Base-by-base conservation (phyloP, 805 yeast species). In the Saturnispora dispora region DNA sequence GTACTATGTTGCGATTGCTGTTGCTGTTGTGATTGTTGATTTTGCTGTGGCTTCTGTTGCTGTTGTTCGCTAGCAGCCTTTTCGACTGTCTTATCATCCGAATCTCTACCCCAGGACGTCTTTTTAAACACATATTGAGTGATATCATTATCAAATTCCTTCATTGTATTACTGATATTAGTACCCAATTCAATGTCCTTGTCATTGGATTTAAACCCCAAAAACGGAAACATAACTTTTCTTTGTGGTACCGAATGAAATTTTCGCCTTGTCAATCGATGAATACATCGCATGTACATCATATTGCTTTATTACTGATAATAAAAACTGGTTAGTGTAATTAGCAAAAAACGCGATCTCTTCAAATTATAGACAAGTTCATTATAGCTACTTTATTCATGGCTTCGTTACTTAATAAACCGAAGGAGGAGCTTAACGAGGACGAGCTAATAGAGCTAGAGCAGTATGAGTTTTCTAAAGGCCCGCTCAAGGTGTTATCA, bases 401-500 rank as follows among this genome's bases (percentile, higher is more conserved):
- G 67, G 57, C 65, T 6, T 91, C 85, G 48, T 72, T 85, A 41
- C 69, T 79, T 49, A 85, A 85, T 61, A 79, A 83, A 55, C 89
- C 95, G 27, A 80, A 85, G 57, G 75, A 86, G 5, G 96, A 90
- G 61, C 75, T 91, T 47, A 79, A 89, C 9, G 88, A 85, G 57
- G 76, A 76, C 20, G 97, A 93, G 63, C 77, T 88, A 30, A 83
- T 80, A 48, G 83, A 80, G 58, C 72, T 90, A 33, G 98, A 91
- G 65, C 96, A 90, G 63, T 88, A 82, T 63, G 97, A 91, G 65
- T 86, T 88, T 61, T 74, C 78, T 53, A 78, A 88, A 68, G 99
- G 99, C 0, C 99, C 99, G 13, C 77, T 93, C 75, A 81, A 91
- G 3, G 74, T 93, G 27, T 76, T 93, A n/a, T 88, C 89, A 58